Evolutionary conservation across 2,329 filamentous ascomycete genomes (phyloP).

Genomic region (Fusarium udum): DNA sequence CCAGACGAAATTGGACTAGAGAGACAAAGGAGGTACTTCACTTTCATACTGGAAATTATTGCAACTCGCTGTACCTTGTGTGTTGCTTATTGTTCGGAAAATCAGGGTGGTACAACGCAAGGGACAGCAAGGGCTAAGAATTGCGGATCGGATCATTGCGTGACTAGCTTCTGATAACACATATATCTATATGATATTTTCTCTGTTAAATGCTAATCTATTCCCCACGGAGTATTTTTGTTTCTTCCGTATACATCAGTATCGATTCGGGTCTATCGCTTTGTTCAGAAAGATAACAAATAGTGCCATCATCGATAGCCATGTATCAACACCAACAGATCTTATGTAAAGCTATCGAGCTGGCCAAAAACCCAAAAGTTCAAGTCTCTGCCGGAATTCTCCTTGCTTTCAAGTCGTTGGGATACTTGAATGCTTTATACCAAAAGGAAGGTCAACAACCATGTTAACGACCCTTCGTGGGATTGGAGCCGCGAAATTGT

Average conservation of each 20-base stretch:
- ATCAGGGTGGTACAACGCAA: not conserved
- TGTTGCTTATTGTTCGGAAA: not conserved
- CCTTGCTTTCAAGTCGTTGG: not conserved
- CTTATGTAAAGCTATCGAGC: not conserved
- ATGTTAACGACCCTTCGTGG: not conserved
- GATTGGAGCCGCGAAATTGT: not conserved
- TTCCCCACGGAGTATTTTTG: accelerated
- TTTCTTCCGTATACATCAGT: accelerated
- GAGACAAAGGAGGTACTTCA: not conserved
- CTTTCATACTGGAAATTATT: accelerated
- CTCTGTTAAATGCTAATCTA: too few relatives aligned
- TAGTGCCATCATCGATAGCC: accelerated
- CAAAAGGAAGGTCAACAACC: not conserved
- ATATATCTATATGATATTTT: not conserved
- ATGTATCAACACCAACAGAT: not conserved
- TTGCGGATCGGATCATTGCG: not conserved
- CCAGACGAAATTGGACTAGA: accelerated
- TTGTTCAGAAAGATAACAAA: accelerated
- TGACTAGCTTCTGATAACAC: not conserved
- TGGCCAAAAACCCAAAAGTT: not conserved
- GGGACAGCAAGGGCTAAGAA: accelerated
- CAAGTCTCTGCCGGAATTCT: not conserved
- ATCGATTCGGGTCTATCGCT: too few relatives aligned
- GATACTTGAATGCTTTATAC: not conserved
- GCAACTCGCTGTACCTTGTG: accelerated